Evolutionary conservation across 305 asterid species (phyloP).

Genomic region (Fraxinus sp.): DNA sequence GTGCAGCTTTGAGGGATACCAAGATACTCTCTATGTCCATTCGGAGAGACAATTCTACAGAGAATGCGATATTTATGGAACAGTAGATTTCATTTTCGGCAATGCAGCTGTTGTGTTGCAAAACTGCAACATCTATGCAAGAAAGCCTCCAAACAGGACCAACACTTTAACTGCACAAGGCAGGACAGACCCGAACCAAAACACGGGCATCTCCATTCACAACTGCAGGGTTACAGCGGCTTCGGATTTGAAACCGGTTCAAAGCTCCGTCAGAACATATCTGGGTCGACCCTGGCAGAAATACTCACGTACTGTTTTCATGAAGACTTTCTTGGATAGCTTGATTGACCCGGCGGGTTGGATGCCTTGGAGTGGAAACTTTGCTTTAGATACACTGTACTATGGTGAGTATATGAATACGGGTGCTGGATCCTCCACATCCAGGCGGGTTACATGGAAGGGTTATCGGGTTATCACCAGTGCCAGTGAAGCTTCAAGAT

Average conservation of each 20-base stretch:
- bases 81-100: slow-evolving; percentile 80
- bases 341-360: slow-evolving; percentile 75
- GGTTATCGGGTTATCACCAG: slow-evolving; percentile 72
- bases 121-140: slow-evolving; percentile 64
- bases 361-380: slow-evolving; percentile 78
- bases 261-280: slow-evolving; percentile 61
- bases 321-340: slow-evolving; percentile 59
- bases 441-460: slow-evolving; percentile 67
- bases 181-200: slow-evolving; percentile 71
- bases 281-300: slow-evolving; percentile 87
- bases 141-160: slow-evolving; percentile 64
- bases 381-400: slow-evolving; percentile 68
- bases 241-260: slow-evolving; percentile 45
- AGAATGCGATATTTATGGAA: slow-evolving; percentile 74
- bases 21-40: slow-evolving; percentile 75
- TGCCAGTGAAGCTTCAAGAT: slow-evolving; percentile 58
- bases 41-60: slow-evolving; percentile 71
- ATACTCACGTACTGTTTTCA: slow-evolving; percentile 70
- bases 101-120: slow-evolving; percentile 82
- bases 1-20: slow-evolving; percentile 88
- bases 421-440: slow-evolving; percentile 74
- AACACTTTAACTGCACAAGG: slow-evolving; percentile 74
- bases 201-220: slow-evolving; percentile 73
- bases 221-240: slow-evolving; percentile 53
- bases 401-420: slow-evolving; percentile 84